phyloP scores from a whole-genome alignment of 371 early-diverging fungal genomes.

The Scutellospora calospora region DNA sequence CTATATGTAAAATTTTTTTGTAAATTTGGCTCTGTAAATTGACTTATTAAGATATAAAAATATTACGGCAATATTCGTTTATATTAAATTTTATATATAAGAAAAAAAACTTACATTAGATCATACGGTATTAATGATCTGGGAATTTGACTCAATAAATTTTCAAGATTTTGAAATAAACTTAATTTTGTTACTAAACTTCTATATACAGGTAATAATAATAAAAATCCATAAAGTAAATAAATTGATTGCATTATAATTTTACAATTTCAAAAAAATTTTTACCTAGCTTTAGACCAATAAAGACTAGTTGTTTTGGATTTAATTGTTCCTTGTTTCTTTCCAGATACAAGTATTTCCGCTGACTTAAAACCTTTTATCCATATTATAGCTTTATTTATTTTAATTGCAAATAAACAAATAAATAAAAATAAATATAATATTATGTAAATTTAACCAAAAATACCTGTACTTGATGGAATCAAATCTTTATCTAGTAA shows the following conservation, averaged over 20 bases:
- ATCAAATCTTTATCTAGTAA: slow-evolving; percentile 1
- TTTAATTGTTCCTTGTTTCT: slow-evolving; percentile 38
- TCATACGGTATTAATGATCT: neutral
- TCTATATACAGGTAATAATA: neutral
- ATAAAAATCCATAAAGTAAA: neutral
- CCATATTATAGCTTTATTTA: slow-evolving; percentile 36
- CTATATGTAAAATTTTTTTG: slow-evolving; percentile 7
- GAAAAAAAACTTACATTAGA: slow-evolving; percentile 6
- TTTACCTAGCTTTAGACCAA: slow-evolving; percentile 36
- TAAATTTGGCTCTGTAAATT: neutral
- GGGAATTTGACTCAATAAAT: neutral
- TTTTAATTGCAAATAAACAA: neutral
- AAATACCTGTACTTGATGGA: slow-evolving; percentile 23
- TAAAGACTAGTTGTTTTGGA: neutral
- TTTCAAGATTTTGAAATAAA: slow-evolving; percentile 13
- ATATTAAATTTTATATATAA: neutral
- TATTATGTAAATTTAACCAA: no score
- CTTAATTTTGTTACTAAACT: slow-evolving; percentile 25
- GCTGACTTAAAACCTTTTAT: neutral
- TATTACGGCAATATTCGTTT: neutral
- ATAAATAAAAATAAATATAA: neutral
- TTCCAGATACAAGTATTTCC: slow-evolving; percentile 38
- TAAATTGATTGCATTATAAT: neutral
- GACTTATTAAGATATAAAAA: neutral
- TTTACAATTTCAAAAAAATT: neutral